These are phyloP conservation scores for Venturia nashicola DNA, from an alignment of 2,329 filamentous ascomycete genomes.

Conservation along the genomic window DNA sequence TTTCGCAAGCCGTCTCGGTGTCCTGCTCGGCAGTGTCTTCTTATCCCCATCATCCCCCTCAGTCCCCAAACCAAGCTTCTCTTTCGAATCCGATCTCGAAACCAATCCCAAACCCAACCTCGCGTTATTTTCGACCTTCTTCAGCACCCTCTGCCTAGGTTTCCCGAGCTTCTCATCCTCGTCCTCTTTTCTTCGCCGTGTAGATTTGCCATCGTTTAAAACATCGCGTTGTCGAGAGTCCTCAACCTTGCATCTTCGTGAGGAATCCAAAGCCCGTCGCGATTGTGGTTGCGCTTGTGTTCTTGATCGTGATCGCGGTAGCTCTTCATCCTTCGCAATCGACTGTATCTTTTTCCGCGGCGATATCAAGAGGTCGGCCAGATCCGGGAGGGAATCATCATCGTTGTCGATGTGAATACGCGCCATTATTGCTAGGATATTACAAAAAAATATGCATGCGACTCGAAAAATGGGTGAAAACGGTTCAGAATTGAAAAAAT, in stretches of 20 bases:
- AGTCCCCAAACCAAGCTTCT: background rate
- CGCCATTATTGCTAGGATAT: constrained; percentile 6
- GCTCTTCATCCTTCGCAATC: background rate
- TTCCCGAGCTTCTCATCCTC: background rate
- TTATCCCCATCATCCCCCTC: background rate
- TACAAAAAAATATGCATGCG: background rate
- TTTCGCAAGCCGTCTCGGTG: background rate
- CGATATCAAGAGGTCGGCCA: constrained; percentile 11
- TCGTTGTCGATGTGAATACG: constrained; percentile 11
- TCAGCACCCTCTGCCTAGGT: background rate
- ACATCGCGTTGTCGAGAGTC: background rate
- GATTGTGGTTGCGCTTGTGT: background rate
- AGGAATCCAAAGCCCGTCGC: background rate
- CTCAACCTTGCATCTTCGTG: too few species aligned
- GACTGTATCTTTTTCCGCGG: background rate
- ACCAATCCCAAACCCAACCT: background rate
- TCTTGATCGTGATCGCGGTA: background rate
- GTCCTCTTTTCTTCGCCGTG: background rate
- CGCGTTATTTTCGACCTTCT: background rate
- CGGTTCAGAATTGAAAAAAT: background rate
- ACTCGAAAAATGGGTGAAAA: background rate
- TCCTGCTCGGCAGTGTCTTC: background rate
- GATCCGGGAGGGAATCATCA: constrained; percentile 13
- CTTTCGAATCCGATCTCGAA: background rate
- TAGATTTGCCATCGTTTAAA: background rate